A percentile compares a stretch with the other conserved stretches of the same genome.
Evolutionary conservation across 331 rosid species (phyloP).

Genomic region (Spiraea crenata): DNA sequence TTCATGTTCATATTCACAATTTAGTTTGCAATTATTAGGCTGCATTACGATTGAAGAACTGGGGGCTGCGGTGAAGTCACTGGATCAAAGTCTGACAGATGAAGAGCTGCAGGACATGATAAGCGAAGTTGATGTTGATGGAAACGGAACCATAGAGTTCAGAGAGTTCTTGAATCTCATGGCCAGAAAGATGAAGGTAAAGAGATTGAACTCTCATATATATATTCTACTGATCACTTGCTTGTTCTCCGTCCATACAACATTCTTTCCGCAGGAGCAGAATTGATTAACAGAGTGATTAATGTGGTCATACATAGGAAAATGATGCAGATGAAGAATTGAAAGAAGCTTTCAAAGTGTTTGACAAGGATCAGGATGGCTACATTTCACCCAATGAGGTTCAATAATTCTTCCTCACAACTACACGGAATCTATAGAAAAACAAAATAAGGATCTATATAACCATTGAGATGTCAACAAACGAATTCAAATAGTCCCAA

Average conservation of each 20-base stretch:
- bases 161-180: conserved; percentile 70
- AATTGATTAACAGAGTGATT: background rate
- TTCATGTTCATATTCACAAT: background rate
- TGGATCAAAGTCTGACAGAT: conserved; percentile 47
- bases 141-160: conserved; percentile 61
- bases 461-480: background rate
- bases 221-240: background rate
- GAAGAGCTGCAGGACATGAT: conserved; percentile 63
- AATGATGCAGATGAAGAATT: conserved; percentile 52
- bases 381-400: conserved; percentile 67
- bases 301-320: conserved; percentile 33
- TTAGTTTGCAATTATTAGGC: conserved; percentile 31
- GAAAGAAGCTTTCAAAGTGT: conserved; percentile 58
- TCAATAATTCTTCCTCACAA: background rate
- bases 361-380: conserved; percentile 68
- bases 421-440: too few species aligned
- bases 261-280: background rate
- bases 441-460: background rate
- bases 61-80: conserved; percentile 42
- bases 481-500: background rate
- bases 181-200: conserved; percentile 66
- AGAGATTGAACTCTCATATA: too few species aligned
- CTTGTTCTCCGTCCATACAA: background rate
- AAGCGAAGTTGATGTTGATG: conserved; percentile 50
- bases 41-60: conserved; percentile 61